phyloP scores from a whole-genome alignment of 305 asterid genomes.

The Fraxinus platypoda region DNA sequence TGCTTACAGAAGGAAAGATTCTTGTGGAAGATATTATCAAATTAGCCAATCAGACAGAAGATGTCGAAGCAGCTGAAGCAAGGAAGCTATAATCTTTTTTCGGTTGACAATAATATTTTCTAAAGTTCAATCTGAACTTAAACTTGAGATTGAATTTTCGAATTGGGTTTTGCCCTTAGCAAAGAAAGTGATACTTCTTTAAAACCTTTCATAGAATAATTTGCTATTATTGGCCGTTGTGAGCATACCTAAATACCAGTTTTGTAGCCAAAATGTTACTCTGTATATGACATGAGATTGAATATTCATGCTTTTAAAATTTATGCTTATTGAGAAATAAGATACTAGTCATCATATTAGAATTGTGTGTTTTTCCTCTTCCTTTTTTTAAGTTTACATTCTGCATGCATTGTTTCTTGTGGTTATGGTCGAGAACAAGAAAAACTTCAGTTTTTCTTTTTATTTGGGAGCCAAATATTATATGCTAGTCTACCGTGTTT shows the following conservation, averaged over 20 bases:
- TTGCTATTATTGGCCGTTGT: not conserved
- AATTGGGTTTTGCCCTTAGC: not conserved
- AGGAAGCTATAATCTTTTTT: conserved; percentile 36
- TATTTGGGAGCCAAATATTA: not conserved
- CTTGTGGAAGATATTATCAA: conserved; percentile 86
- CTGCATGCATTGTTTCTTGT: not conserved
- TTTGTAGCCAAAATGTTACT: not conserved
- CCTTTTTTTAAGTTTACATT: not conserved
- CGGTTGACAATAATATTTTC: not conserved
- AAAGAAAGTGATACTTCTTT: not conserved
- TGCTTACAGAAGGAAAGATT: conserved; percentile 76
- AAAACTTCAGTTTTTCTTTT: not conserved
- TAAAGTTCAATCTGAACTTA: not conserved
- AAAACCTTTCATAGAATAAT: not conserved
- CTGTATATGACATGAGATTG: not conserved
- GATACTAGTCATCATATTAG: not conserved
- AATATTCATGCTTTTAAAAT: not conserved
- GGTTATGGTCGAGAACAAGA: not conserved
- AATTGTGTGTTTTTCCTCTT: not conserved
- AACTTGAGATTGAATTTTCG: not conserved
- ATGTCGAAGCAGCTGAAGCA: conserved; percentile 37
- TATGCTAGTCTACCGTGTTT: not conserved
- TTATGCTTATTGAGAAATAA: not conserved
- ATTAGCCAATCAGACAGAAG: conserved; percentile 63
- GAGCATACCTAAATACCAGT: not conserved